A percentile compares a stretch with the other conserved stretches of the same genome.
phyloP scores from a whole-genome alignment of 1,284 basidiomycete species.

The Leccinum proliferum region DNA sequence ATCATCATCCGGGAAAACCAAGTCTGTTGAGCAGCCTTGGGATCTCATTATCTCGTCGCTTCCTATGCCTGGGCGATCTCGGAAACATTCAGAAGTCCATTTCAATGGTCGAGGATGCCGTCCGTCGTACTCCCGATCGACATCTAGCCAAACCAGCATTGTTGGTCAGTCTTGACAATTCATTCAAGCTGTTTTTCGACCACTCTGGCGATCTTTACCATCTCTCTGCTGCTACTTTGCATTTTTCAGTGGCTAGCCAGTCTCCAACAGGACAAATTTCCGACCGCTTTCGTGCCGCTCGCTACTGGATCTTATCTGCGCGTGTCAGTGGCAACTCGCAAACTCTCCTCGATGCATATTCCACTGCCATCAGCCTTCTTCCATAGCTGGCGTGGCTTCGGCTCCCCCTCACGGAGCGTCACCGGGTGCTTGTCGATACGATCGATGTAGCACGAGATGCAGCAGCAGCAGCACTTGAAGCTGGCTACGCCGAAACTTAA shows the following conservation, averaged over 20 bases:
- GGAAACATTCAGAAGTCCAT: background rate
- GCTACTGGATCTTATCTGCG: background rate
- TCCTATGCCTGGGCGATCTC: background rate
- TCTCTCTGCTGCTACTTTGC: background rate
- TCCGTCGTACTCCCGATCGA: background rate
- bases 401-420: constrained; percentile 3
- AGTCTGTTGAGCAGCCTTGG: background rate
- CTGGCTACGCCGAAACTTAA: background rate
- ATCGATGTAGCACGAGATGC: background rate
- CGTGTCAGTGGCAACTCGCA: background rate
- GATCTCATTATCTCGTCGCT: background rate
- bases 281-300: background rate
- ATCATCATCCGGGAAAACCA: background rate
- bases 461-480: background rate
- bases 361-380: constrained; percentile 1
- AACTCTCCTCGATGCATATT: background rate
- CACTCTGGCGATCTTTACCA: background rate
- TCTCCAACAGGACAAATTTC: background rate
- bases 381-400: constrained; percentile 8
- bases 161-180: background rate
- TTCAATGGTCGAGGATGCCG: background rate
- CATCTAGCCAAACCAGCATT: background rate
- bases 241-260: background rate
- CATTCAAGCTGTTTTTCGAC: background rate
- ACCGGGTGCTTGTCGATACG: background rate